These are phyloP conservation scores for Petrea volubilis DNA, from an alignment of 257 asterid genomes.

Conservation along the genomic window DNA sequence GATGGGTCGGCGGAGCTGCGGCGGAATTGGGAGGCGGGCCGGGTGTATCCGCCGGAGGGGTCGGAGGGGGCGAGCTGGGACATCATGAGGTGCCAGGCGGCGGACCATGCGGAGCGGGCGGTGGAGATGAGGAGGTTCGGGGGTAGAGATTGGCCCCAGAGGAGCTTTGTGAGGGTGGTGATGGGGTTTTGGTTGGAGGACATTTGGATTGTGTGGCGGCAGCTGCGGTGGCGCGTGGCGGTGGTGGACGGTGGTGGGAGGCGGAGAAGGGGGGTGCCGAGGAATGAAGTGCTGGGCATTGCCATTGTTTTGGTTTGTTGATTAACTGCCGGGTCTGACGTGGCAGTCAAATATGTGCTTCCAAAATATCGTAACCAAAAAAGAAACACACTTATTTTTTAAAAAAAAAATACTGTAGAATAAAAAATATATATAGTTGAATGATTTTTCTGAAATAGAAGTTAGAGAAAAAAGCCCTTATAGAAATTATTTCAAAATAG, in stretches of 20 bases:
- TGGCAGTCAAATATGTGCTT: neutral
- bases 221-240: constrained; percentile 29
- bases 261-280: constrained; percentile 36
- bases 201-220: constrained; percentile 28
- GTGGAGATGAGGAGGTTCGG: constrained; percentile 90
- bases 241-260: constrained; percentile 26
- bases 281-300: constrained; percentile 39
- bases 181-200: constrained; percentile 50
- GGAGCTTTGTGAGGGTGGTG: constrained; percentile 65
- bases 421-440: too few species aligned
- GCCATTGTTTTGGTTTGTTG: neutral
- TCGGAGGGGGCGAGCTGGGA: constrained; percentile 97
- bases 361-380: too few species aligned
- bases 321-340: neutral
- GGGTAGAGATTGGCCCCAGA: constrained; percentile 90
- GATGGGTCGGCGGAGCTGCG: constrained; percentile 21
- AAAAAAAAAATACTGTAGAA: too few species aligned
- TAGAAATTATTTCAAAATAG: too few species aligned
- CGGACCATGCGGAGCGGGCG: constrained; percentile 92
- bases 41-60: constrained; percentile 70
- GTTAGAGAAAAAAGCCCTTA: too few species aligned
- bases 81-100: constrained; percentile 96
- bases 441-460: too few species aligned
- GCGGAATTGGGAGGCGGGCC: constrained; percentile 88
- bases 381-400: too few species aligned